Percentiles rank a stretch among this genome's conserved stretches.
Evolutionary conservation across 1,284 basidiomycete genomes (phyloP).

Genomic region (Golubevia pallescens): DNA sequence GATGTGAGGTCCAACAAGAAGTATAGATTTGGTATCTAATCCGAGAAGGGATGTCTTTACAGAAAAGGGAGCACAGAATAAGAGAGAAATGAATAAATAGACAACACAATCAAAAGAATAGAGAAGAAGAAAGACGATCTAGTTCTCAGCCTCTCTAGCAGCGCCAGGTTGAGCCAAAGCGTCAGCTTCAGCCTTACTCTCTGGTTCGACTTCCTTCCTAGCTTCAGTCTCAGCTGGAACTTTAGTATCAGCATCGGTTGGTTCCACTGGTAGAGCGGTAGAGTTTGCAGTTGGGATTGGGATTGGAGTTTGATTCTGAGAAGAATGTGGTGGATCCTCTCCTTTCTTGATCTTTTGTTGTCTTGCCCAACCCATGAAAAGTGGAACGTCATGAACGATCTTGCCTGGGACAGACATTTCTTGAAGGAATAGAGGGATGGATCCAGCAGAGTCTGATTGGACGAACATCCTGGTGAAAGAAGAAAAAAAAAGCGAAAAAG

Average conservation of each 20-base stretch:
- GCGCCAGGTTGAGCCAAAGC: neutral
- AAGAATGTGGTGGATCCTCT: neutral
- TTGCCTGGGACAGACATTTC: slow-evolving; percentile 38
- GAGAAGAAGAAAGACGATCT: neutral
- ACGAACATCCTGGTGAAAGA: slow-evolving; percentile 44
- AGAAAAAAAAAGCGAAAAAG: neutral
- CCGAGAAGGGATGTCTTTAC: too few relatives aligned
- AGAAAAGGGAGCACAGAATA: too few relatives aligned
- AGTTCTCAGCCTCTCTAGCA: neutral
- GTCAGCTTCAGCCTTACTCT: neutral
- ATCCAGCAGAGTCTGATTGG: slow-evolving; percentile 45
- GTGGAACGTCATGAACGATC: slow-evolving; percentile 47
- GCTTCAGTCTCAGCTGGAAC: neutral
- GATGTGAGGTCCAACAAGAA: too few relatives aligned
- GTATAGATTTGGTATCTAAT: too few relatives aligned
- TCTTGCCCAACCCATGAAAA: slow-evolving; percentile 43
- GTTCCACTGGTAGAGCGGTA: neutral
- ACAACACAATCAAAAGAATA: too few relatives aligned
- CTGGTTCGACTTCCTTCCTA: neutral
- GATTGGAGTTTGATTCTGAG: neutral
- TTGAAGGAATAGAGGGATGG: slow-evolving; percentile 43
- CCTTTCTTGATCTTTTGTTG: slow-evolving; percentile 17
- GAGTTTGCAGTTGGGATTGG: neutral
- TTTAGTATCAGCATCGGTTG: neutral
- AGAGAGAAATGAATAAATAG: neutral